phyloP scores from a whole-genome alignment of 179 eudicot species.

The Camellia oleifera region DNA sequence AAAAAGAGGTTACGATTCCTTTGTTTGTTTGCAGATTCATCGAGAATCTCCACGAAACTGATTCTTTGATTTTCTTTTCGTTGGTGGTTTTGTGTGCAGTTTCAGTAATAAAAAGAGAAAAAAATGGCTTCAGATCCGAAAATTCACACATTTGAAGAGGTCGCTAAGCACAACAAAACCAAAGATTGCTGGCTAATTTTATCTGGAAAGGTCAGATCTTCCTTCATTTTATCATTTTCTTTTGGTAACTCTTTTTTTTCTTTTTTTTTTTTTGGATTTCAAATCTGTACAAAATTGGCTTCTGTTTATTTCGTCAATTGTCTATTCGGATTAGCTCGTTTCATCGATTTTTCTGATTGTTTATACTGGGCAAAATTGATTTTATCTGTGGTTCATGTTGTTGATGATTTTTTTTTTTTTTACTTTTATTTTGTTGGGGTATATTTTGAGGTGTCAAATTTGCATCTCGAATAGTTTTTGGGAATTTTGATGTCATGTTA shows the following conservation, averaged over 20 bases:
- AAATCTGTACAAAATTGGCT: background rate
- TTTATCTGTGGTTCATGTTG: background rate
- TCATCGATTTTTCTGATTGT: background rate
- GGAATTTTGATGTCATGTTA: too few relatives aligned
- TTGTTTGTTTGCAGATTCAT: background rate
- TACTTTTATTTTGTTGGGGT: background rate
- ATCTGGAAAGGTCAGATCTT: constrained; percentile 55
- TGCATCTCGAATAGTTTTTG: too few relatives aligned
- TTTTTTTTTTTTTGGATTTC: background rate
- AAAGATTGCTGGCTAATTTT: constrained; percentile 66
- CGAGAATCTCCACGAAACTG: background rate
- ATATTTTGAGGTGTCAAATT: background rate
- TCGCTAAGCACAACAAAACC: constrained; percentile 50
- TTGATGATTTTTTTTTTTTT: too few relatives aligned
- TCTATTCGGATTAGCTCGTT: background rate
- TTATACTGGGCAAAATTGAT: background rate
- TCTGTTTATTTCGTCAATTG: background rate
- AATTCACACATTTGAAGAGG: constrained; percentile 50
- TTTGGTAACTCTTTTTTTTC: background rate
- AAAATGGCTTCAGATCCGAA: constrained; percentile 50
- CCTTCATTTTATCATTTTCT: background rate
- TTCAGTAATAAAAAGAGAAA: constrained; percentile 8
- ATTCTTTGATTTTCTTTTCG: background rate
- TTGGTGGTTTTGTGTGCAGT: background rate
- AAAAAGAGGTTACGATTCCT: background rate